Evolutionary conservation across 352 stramenopile genomes (phyloP).

Genomic region (Phytophthora macrochlamydospora): DNA sequence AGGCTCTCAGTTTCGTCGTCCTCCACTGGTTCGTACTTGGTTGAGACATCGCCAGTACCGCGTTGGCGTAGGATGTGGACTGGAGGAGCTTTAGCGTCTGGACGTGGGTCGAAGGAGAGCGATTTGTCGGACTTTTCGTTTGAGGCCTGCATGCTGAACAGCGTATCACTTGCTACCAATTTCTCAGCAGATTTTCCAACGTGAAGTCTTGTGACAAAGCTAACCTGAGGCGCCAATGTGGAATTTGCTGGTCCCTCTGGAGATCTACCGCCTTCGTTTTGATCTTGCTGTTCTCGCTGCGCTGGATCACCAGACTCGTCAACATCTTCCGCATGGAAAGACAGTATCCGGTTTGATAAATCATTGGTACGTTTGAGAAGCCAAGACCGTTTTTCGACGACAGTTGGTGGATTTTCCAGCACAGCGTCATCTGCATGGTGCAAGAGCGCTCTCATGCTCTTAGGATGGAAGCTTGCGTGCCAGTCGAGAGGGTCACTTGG

Average conservation of each 20-base stretch:
- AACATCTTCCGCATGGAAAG: not conserved
- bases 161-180: constrained; percentile 8
- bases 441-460: not conserved
- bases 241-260: not conserved
- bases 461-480: constrained; percentile 26
- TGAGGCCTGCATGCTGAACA: constrained; percentile 22
- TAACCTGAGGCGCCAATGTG: not conserved
- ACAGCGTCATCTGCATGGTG: not conserved
- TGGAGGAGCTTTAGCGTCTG: constrained; percentile 9
- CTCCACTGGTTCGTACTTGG: constrained; percentile 11
- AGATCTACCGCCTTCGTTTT: not conserved
- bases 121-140: constrained; percentile 6
- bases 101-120: constrained; percentile 3
- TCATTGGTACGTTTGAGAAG: constrained; percentile 8
- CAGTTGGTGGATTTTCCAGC: not conserved
- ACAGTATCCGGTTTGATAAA: not conserved
- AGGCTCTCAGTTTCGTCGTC: constrained; percentile 22
- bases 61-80: constrained; percentile 25
- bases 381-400: constrained; percentile 10
- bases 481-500: constrained; percentile 39
- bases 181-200: not conserved
- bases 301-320: not conserved
- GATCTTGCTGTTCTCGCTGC: not conserved
- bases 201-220: constrained; percentile 21
- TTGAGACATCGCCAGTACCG: constrained; percentile 13